Conservation (phyloP, 768 basidiomycete species). For the Boletus vinaceobasis region DNA sequence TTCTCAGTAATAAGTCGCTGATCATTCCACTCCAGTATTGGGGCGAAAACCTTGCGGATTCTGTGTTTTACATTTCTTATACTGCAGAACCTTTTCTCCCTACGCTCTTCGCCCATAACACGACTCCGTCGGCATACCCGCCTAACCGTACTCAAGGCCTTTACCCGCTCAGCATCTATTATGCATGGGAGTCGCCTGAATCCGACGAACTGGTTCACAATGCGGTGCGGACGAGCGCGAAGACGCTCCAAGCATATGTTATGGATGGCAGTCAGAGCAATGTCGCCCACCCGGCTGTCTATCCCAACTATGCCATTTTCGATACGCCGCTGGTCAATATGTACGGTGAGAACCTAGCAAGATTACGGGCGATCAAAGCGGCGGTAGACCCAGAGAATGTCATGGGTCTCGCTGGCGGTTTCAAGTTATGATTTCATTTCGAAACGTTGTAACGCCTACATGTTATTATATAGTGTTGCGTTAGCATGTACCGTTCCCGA, state of each 20-base stretch:
- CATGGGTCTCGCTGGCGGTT: slow-evolving; percentile 65
- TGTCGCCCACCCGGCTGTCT: slow-evolving; percentile 35
- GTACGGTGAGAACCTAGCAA: slow-evolving; percentile 42
- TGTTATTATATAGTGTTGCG: neutral
- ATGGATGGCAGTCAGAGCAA: slow-evolving; percentile 27
- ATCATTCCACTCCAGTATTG: slow-evolving; percentile 15
- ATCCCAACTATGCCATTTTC: slow-evolving; percentile 57
- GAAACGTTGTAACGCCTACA: neutral
- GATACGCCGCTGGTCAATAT: slow-evolving; percentile 46
- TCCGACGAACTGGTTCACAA: slow-evolving; percentile 25
- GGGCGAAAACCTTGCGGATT: neutral
- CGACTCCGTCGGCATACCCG: slow-evolving; percentile 43
- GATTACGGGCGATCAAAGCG: slow-evolving; percentile 40
- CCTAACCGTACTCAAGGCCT: slow-evolving; percentile 34
- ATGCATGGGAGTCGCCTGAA: neutral
- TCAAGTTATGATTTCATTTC: slow-evolving; percentile 39
- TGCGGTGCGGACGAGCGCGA: slow-evolving; percentile 37
- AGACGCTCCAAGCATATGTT: slow-evolving; percentile 34
- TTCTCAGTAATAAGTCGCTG: neutral
- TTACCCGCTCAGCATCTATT: slow-evolving; percentile 47
- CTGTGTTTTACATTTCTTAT: slow-evolving; percentile 9
- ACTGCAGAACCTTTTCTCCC: slow-evolving; percentile 52
- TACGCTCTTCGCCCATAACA: slow-evolving; percentile 35
- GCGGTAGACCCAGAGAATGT: slow-evolving; percentile 51
- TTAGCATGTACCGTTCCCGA: too few species aligned